Percentiles rank a stretch among this genome's conserved stretches.
These are phyloP conservation scores for Trichoderma citrinoviride DNA, from an alignment of 2,329 filamentous ascomycete genomes.

Conservation along the genomic window DNA sequence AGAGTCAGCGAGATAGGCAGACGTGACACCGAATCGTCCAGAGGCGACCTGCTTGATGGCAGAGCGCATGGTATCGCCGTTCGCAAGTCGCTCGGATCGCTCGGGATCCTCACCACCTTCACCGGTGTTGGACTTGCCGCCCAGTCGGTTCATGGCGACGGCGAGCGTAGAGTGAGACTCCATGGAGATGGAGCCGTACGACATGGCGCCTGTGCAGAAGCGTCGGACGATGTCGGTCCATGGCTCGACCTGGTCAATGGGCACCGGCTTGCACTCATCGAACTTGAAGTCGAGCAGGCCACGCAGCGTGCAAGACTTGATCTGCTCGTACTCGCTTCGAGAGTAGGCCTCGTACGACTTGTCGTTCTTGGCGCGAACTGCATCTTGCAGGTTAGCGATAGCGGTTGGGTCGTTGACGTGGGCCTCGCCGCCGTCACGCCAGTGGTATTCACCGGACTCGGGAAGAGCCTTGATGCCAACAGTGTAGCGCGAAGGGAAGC, in stretches of 20 bases:
- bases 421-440: constrained; percentile 92
- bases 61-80: constrained; percentile 94
- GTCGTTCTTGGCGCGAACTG: constrained; percentile 94
- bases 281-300: constrained; percentile 96
- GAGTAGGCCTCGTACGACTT: constrained; percentile 98
- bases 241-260: constrained; percentile 94
- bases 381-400: constrained; percentile 96
- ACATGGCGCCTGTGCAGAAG: constrained; percentile 97
- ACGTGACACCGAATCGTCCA: constrained; percentile 93
- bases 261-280: constrained; percentile 77
- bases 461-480: constrained; percentile 74
- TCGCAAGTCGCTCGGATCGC: constrained; percentile 79
- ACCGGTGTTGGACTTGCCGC: constrained; percentile 95
- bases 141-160: constrained; percentile 93
- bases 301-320: constrained; percentile 92
- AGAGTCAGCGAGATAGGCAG: constrained; percentile 88
- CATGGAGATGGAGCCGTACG: constrained; percentile 97
- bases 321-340: constrained; percentile 87
- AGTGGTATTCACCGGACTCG: constrained; percentile 96
- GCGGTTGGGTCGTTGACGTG: constrained; percentile 94
- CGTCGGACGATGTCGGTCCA: constrained; percentile 97
- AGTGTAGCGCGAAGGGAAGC: constrained; percentile 79
- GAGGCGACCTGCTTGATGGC: constrained; percentile 98
- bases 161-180: constrained; percentile 95
- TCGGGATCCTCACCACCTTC: constrained; percentile 96